Percentiles rank a stretch among this genome's conserved stretches.
Evolutionary conservation across 345 rosid genomes (phyloP).

Genomic region (Chamaenerion angustifolium): DNA sequence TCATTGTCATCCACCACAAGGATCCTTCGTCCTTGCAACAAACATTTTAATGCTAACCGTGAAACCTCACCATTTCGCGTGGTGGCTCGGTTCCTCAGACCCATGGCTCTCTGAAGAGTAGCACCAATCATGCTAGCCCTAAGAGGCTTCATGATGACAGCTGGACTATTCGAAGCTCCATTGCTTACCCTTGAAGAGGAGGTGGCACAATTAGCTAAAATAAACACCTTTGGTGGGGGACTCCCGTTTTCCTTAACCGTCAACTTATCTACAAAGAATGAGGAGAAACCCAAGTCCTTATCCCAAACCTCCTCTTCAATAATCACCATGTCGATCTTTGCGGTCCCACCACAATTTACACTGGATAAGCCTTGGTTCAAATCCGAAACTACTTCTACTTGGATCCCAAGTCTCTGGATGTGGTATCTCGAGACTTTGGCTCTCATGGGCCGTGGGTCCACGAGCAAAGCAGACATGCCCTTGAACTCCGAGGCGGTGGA

Average conservation of each 20-base stretch:
- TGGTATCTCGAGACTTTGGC: conserved; percentile 73
- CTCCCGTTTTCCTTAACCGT: conserved; percentile 15
- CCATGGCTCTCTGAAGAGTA: conserved; percentile 63
- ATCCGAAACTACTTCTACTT: conserved; percentile 43
- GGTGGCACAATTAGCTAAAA: conserved; percentile 42
- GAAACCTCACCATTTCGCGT: conserved; percentile 51
- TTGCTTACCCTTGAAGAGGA: conserved; percentile 21
- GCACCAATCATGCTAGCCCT: conserved; percentile 81
- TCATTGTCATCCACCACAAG: conserved; percentile 75
- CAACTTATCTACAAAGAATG: conserved; percentile 26
- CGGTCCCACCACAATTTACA: conserved; percentile 19
- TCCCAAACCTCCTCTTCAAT: conserved; percentile 86
- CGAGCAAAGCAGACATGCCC: conserved; percentile 64
- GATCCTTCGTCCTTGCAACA: conserved; percentile 68
- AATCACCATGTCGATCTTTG: conserved; percentile 37
- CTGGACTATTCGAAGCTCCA: conserved; percentile 18
- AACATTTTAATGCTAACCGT: conserved; percentile 35
- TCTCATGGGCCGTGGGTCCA: conserved; percentile 59
- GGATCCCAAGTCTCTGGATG: conserved; percentile 64
- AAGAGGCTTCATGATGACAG: conserved; percentile 64
- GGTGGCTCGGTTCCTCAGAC: conserved; percentile 42
- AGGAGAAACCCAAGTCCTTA: conserved; percentile 26
- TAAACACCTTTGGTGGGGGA: conserved; percentile 44
- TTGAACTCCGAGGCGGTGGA: conserved; percentile 32
- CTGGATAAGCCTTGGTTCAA: conserved; percentile 29